Base-by-base conservation (phyloP, 257 asterid genomes). In the Przewalskia tangutica region DNA sequence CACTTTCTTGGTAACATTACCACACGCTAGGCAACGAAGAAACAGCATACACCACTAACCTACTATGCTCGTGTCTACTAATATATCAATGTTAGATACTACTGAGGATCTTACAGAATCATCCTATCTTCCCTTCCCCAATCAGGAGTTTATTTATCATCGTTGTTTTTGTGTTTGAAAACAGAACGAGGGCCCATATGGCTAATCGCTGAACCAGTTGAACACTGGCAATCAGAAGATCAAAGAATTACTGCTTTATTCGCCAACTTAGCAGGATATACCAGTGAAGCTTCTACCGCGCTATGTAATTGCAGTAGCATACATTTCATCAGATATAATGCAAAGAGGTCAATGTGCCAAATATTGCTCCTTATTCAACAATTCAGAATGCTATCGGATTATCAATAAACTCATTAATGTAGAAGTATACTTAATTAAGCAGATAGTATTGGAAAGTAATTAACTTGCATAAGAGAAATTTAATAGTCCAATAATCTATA, bases 21-120 rank as follows among this genome's bases (percentile, higher is more conserved):
- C 53, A 48, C 46, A 64, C 32, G 62, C 32, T 34, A 16, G 32
- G 73, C 51, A 81, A 67, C 48, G 36, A 71, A 77, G 12, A 42
- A 17, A 18, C 53, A 59, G 34, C 81, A 56, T 64, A 66, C 63
- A 66, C 10, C 48, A 67, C 20, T 62, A 77, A 11, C 55, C 44
- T 59, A 17, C 13, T 42, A 13, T 14, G 42, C 20, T 79, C n/a
- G 46, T 59, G 23, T 56, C 71, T 18, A 79, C 79, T 38, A 59
- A 20, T 20, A 7, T 27, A 79, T 44, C 67, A 20, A 13, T 79
- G 58, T 18, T 79, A 79, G n/a, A 40, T 59, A 3, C 58, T 40
- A 78, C 11, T 78, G 20, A 78, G 79, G 12, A 78, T 78, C 56
- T 78, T 36, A 79, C 23, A 79, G n/a, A 13, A 79, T 59, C 36